These are phyloP conservation scores for Pseudocercospora macadamiae DNA, from an alignment of 2,329 filamentous ascomycete species.

Conservation along the genomic window DNA sequence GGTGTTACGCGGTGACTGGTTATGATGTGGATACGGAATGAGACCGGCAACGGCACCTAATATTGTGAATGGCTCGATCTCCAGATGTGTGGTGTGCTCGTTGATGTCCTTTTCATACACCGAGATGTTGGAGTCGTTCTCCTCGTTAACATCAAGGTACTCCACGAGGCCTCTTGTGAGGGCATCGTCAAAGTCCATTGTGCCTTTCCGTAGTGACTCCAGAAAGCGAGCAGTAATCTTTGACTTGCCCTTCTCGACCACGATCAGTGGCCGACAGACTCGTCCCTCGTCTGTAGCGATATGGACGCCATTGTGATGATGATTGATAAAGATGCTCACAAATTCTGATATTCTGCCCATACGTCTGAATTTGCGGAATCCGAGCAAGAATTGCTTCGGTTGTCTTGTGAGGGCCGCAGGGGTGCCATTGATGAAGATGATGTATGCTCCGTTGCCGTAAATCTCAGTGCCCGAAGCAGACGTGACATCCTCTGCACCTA, in stretches of 20 bases:
- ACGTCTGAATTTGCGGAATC: constrained; percentile 83
- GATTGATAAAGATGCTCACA: constrained; percentile 56
- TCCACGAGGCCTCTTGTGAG: constrained; percentile 87
- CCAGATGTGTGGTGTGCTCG: constrained; percentile 84
- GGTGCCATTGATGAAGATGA: constrained; percentile 94
- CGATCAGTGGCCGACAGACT: constrained; percentile 93
- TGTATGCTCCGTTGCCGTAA: constrained; percentile 79
- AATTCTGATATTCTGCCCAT: constrained; percentile 94
- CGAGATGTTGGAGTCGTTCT: constrained; percentile 93
- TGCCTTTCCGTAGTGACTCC: constrained; percentile 77
- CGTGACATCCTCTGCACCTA: constrained; percentile 82
- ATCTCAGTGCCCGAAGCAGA: constrained; percentile 83
- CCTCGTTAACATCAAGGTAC: constrained; percentile 97
- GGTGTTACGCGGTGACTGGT: constrained; percentile 96
- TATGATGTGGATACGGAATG: constrained; percentile 98
- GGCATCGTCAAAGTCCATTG: constrained; percentile 91
- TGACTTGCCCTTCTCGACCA: constrained; percentile 85
- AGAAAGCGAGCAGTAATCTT: constrained; percentile 80
- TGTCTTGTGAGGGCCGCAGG: constrained; percentile 84
- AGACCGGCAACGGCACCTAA: constrained; percentile 92
- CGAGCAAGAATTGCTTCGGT: constrained; percentile 82
- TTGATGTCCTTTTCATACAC: constrained; percentile 85
- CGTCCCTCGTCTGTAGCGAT: constrained; percentile 94
- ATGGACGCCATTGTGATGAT: constrained; percentile 28
- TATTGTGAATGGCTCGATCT: constrained; percentile 97